Base-by-base conservation (phyloP, 2,329 filamentous ascomycete species). In the Botryosphaeria dothidea region DNA sequence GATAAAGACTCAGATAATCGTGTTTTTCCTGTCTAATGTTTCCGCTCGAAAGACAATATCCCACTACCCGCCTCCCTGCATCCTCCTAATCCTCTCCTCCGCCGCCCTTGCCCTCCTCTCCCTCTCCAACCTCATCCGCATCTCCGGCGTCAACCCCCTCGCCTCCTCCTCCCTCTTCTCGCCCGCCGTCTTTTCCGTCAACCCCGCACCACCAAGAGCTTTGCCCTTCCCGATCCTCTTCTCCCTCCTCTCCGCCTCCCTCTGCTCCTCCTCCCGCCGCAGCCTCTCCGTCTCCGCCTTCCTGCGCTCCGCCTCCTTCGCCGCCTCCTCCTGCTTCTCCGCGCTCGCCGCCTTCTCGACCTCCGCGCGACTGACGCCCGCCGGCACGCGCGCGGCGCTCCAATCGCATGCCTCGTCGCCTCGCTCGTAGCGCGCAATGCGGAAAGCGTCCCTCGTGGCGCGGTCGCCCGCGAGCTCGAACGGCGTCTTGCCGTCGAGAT, bases 401-500 rank as follows among this genome's bases (percentile, higher is more conserved):
- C 95, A 99, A 69, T 92, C 80, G 87, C 90, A 96, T 19, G 82
- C 85, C 74, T 96, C 92, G n/a, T 65, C 54, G 17, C 93, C 93
- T 1, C 97, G 82, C 72, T 96, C 91, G 34, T 87, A 85, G 6
- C 95, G 90, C 3, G 93, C 92, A 2, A 97, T 87, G 1, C 95
- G 90, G 80, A 99, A 99, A 0, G 93, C 92, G 73, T 98, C 93
- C 1, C 94, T 88, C 0, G 93, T 97, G 2, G 89, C 79, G 4
- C 93, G 87, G 74, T 98, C 93, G 46, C 94, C 92, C 0, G 92
- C 88, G 1, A 99, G 85, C 64, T 96, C 92, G 74, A 96, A 98
- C 0, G 95, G 79, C 0, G 92, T 91, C 75, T 91, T 93, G n/a
- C 90, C 91, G 67, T 97, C 92, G 3, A 77, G 81, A 72, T 91